Evolutionary conservation across 441 rosid genomes (phyloP), one percentile per base, ranked within the genome.

Genomic region (Euphorbia celastroides): DNA sequence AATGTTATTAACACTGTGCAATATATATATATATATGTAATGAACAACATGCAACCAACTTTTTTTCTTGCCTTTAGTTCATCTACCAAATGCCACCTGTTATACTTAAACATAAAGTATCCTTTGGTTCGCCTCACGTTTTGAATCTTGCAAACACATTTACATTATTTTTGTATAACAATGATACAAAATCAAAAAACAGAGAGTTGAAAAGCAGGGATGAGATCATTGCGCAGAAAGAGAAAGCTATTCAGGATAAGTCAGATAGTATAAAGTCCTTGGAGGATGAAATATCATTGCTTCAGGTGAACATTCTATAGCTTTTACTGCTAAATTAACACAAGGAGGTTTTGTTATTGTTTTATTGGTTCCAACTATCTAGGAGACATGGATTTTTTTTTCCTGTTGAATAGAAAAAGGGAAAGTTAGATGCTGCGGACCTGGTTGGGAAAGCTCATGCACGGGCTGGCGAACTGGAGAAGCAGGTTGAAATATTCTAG

Each of bases 371-470:
- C 32, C 25, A 48, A 13, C 20, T 50, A 50, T 46, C 6, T 22
- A 31, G 31, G 19, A 30, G 27, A 19, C 48, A 13, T 67, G 48
- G 13, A 54, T 19, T 57, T 25, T 5, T 32, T 60, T 65, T 22
- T 34, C 22, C 66, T 64, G 58, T 25, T 59, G 36, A 30, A 44
- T 71, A 87, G 88, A 74, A 80, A 74, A 82, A 83, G 51, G 92
- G 82, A 64, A 76, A 86, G 30, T 54, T 77, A 31, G 83, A 83
- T 78, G 80, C 83, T 68, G 90, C 81, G 9, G 96, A 84, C 72
- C 73, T 81, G 78, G 77, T 85, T 72, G 86, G 74, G 42, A 88
- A 88, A 77, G 97, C 90, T 50, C 85, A 86, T 70, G 92, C 92
- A 22, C 82, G 78, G 62, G 92, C 77, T 57, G 81, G 58, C 25